Base-by-base conservation (phyloP, 768 basidiomycete species). In the Steccherinum ochraceum region DNA sequence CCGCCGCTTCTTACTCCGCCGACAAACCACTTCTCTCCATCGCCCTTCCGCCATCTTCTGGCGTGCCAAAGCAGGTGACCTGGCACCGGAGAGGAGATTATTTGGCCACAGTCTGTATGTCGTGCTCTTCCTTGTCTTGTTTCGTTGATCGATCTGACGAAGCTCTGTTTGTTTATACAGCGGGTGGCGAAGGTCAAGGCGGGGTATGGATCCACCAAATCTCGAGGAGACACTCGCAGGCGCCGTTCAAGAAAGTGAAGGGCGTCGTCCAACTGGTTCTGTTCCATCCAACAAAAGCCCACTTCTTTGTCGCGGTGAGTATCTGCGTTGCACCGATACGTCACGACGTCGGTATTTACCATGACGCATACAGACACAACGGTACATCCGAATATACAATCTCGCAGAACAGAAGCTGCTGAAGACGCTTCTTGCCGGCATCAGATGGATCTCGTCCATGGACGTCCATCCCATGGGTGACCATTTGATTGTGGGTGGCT, bases 61-160 rank as follows among this genome's bases (percentile, higher is more conserved):
- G 88, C 3, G 60, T 81, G 40, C 79, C 87, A 4, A 87, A 79
- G 60, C 91, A 96, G 63, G 74, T 97, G 10, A 69, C 85, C 30
- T 98, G 94, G 93, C 96, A 99, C 67, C 77, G 88, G 48, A 82
- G 84, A 61, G 96, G 96, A 45, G 96, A 99, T 66, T 99, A 99
- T 63, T 74, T 99, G 57, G 86, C 95, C 43, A 90, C 90, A 45
- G 93, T 98, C 53, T 89, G 95, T 97, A 64, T 69, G 93, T 84
- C 30, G 30, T 35, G 16, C 16, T 35, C 16, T 35, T 7, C 30
- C 30, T 35, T n/a, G n/a, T n/a, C n/a, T n/a, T n/a, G 16, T 16
- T 35, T 35, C 30, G 7, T 16, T 35, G 30, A 20, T 27, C 51
- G 51, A 24, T 53, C 13, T 13, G 3, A 13, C 24, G 49, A 47